A percentile compares a stretch with the other conserved stretches of the same genome.
These are phyloP conservation scores for Avena atlantica DNA, from an alignment of 176 grass and related monocot genomes.

Conservation along the genomic window DNA sequence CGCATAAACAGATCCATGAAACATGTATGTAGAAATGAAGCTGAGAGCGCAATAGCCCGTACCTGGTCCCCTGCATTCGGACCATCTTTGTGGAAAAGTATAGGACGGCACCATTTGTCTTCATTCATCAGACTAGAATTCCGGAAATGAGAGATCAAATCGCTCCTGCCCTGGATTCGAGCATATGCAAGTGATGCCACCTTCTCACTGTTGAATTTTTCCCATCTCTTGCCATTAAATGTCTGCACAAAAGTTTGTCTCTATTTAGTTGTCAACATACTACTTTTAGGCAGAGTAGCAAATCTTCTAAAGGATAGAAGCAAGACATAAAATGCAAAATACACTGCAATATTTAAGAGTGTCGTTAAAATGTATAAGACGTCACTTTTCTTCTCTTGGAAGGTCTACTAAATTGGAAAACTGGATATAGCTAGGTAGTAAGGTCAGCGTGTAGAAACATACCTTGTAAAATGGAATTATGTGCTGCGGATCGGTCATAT, in stretches of 20 bases:
- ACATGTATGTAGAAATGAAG: neutral
- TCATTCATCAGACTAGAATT: conserved; percentile 99
- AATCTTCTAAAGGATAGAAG: conserved; percentile 13
- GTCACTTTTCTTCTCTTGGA: neutral
- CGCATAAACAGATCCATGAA: neutral
- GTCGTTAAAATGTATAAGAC: conserved; percentile 13
- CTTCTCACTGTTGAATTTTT: conserved; percentile 95
- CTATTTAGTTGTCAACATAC: conserved; percentile 24
- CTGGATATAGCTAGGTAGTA: conserved; percentile 8
- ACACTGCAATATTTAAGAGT: neutral
- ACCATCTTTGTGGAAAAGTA: conserved; percentile 93
- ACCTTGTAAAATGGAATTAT: conserved; percentile 95
- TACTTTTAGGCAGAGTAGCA: neutral
- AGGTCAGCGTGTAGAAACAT: neutral
- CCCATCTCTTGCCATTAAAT: conserved; percentile 97
- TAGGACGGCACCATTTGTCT: conserved; percentile 87
- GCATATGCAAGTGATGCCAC: conserved; percentile 94
- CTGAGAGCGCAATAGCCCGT: neutral
- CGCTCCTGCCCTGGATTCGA: conserved; percentile 85
- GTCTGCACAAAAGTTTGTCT: conserved; percentile 57
- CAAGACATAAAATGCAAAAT: neutral
- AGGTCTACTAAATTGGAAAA: conserved; percentile 12
- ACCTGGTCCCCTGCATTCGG: conserved; percentile 91
- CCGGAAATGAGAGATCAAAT: conserved; percentile 90
- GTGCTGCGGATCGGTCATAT: conserved; percentile 87